These are phyloP conservation scores for Phytophthora cactorum DNA, from an alignment of 352 stramenopile genomes.

Conservation along the genomic window DNA sequence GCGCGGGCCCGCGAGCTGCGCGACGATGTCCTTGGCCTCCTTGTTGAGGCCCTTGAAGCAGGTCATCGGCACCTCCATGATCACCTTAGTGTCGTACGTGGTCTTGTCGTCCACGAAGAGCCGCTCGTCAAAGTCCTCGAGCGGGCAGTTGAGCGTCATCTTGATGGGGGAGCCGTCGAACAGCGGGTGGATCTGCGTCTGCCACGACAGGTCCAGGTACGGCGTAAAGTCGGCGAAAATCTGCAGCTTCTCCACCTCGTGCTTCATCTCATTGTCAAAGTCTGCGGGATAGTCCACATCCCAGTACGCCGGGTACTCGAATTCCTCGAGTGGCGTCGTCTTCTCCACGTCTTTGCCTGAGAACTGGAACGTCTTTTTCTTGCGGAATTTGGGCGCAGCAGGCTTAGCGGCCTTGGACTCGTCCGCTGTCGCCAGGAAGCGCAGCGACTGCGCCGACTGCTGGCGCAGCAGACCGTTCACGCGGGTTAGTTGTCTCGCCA, in stretches of 20 bases:
- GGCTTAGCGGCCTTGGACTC: conserved; percentile 12
- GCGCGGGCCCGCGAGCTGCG: conserved; percentile 72
- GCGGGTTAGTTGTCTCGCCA: conserved; percentile 39
- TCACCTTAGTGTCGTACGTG: conserved; percentile 83
- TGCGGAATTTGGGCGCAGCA: conserved; percentile 36
- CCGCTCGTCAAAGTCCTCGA: conserved; percentile 86
- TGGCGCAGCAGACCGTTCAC: conserved; percentile 31
- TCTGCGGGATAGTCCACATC: conserved; percentile 69
- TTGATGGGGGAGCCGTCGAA: conserved; percentile 75
- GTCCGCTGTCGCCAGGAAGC: conserved; percentile 33
- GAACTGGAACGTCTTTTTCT: conserved; percentile 81
- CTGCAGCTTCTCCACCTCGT: conserved; percentile 87
- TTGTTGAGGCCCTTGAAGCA: conserved; percentile 67
- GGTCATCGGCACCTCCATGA: conserved; percentile 77
- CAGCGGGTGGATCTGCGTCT: conserved; percentile 76
- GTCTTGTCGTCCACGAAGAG: conserved; percentile 83
- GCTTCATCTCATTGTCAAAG: conserved; percentile 86
- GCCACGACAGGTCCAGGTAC: conserved; percentile 80
- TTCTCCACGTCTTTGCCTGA: conserved; percentile 46
- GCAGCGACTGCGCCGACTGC: conserved; percentile 39
- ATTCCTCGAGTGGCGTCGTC: conserved; percentile 60
- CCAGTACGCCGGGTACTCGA: conserved; percentile 81
- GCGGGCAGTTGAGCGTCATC: conserved; percentile 76
- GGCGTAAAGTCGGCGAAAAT: conserved; percentile 82
- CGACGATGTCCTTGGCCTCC: conserved; percentile 58